Evolutionary conservation across 176 grass and related monocot genomes (phyloP).

Genomic region (Neostapfia colusana): DNA sequence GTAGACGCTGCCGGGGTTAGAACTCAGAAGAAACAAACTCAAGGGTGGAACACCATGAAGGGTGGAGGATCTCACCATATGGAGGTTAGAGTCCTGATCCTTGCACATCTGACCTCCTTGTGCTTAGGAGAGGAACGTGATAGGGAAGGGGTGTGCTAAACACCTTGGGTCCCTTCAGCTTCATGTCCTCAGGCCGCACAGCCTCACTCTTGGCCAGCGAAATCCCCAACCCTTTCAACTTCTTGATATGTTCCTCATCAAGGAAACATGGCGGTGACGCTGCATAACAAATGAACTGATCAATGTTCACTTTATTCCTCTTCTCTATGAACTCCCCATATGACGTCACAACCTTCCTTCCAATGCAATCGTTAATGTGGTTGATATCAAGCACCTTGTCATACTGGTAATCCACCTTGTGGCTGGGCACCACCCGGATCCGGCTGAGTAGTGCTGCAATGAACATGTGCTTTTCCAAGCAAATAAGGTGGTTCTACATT

Average conservation of each 20-base stretch:
- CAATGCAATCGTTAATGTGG: slow-evolving; percentile 83
- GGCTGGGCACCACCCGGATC: slow-evolving; percentile 67
- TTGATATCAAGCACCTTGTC: slow-evolving; percentile 77
- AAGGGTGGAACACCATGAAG: too few species aligned
- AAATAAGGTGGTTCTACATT: slow-evolving; percentile 98
- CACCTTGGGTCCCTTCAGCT: slow-evolving; percentile 79
- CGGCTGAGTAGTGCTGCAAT: slow-evolving; percentile 78
- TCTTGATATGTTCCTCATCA: slow-evolving; percentile 93
- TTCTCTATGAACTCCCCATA: slow-evolving; percentile 70
- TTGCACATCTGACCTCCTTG: too few species aligned
- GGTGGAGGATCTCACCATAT: too few species aligned
- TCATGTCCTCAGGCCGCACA: slow-evolving; percentile 83
- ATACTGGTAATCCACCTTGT: slow-evolving; percentile 81
- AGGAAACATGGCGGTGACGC: slow-evolving; percentile 81
- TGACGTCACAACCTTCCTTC: slow-evolving; percentile 68
- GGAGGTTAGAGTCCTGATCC: too few species aligned
- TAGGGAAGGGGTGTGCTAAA: too few species aligned
- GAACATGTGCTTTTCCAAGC: slow-evolving; percentile 99
- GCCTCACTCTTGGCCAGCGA: slow-evolving; percentile 70
- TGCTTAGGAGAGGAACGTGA: too few species aligned
- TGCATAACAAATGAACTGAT: slow-evolving; percentile 85
- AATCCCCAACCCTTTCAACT: slow-evolving; percentile 68
- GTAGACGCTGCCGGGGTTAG: too few species aligned
- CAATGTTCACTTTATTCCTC: slow-evolving; percentile 78
- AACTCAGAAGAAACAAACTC: too few species aligned